Conservation (phyloP, 2,329 filamentous ascomycete species). For the Truncatella angustata region DNA sequence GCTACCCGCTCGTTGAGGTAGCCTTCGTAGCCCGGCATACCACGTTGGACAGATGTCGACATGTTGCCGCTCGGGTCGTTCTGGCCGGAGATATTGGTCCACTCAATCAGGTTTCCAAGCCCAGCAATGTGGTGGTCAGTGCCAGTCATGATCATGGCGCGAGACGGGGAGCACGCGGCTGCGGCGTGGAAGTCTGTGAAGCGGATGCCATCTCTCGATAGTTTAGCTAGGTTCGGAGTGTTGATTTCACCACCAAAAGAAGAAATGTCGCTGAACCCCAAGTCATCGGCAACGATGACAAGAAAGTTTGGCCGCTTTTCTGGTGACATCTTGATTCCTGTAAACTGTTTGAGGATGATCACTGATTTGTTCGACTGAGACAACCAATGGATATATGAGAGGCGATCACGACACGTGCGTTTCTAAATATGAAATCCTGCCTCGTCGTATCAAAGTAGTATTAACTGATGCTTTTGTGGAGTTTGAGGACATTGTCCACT, state of each 20-base stretch:
- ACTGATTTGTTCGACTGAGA: too few species aligned
- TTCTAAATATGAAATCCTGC: too few species aligned
- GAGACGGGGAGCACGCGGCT: slow-evolving; percentile 62
- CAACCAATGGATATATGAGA: too few species aligned
- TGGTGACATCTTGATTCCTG: slow-evolving; percentile 21
- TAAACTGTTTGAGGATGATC: too few species aligned
- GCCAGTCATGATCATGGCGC: slow-evolving; percentile 62
- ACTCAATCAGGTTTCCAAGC: slow-evolving; percentile 58
- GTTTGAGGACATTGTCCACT: neutral
- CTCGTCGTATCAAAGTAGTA: neutral
- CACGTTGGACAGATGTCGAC: slow-evolving; percentile 43
- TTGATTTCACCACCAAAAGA: slow-evolving; percentile 60
- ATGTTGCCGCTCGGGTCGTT: slow-evolving; percentile 29
- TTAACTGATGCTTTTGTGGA: neutral
- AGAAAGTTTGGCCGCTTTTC: slow-evolving; percentile 55
- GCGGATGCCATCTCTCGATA: slow-evolving; percentile 49
- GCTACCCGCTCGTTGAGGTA: slow-evolving; percentile 61
- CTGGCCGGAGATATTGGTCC: slow-evolving; percentile 34
- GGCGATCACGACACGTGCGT: too few species aligned
- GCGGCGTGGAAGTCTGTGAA: slow-evolving; percentile 66
- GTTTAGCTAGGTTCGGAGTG: slow-evolving; percentile 56
- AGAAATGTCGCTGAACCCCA: slow-evolving; percentile 59
- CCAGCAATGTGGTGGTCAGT: slow-evolving; percentile 61
- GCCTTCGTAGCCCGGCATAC: slow-evolving; percentile 60
- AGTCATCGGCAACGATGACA: slow-evolving; percentile 56